Conservation (phyloP, 495 filamentous ascomycete species). For the Cudoniella acicularis region DNA sequence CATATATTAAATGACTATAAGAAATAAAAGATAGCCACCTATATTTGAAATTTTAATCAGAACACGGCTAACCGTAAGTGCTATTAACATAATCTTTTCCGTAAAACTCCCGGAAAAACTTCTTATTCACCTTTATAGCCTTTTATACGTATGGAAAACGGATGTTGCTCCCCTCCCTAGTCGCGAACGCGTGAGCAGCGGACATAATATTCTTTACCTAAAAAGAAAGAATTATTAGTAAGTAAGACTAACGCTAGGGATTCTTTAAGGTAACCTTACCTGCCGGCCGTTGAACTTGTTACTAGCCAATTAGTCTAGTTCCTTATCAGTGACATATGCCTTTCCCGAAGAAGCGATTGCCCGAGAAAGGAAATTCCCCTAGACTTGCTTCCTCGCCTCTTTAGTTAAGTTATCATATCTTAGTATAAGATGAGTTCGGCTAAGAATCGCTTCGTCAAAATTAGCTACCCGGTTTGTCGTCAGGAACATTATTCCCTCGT, state of each 20-base stretch:
- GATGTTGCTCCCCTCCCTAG: neutral
- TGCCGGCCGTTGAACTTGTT: neutral
- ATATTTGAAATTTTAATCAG: too few relatives aligned
- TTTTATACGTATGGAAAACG: neutral
- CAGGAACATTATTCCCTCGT: conserved; percentile 38
- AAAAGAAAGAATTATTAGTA: neutral
- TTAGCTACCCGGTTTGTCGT: conserved; percentile 34
- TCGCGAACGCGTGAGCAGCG: neutral
- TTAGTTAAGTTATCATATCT: conserved; percentile 27
- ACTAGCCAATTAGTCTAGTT: neutral
- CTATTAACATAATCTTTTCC: too few relatives aligned
- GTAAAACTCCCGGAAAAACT: conserved; percentile 8
- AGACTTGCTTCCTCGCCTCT: conserved; percentile 25
- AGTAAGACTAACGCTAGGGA: neutral
- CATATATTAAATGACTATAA: too few relatives aligned
- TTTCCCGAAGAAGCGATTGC: neutral
- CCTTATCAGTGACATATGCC: neutral
- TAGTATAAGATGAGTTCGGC: conserved; percentile 31
- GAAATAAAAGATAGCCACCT: too few relatives aligned
- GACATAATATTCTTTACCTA: conserved; percentile 3
- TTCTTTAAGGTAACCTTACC: neutral
- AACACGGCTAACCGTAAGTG: too few relatives aligned
- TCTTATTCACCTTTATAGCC: conserved; percentile 1
- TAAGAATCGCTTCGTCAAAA: conserved; percentile 36
- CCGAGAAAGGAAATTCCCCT: conserved; percentile 5